Base-by-base conservation (phyloP, 2,329 filamentous ascomycete species). In the Chaetomium globosum region DNA sequence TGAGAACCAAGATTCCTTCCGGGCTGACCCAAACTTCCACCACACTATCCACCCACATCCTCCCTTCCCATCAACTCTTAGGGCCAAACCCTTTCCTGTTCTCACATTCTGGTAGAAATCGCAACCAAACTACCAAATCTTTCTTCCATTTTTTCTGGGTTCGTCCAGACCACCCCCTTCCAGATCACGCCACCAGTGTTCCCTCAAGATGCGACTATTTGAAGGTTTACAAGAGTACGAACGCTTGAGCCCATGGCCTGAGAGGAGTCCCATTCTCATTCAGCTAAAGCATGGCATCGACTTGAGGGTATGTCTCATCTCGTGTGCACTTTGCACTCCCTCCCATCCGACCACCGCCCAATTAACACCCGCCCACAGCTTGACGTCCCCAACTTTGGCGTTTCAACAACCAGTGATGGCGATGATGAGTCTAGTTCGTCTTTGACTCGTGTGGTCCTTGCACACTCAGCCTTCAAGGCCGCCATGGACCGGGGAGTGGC, bases 401-500 rank as follows among this genome's bases (percentile, higher is more conserved):
- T 66, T 2, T 23, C 7, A 9, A 30, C 21, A 12, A 43, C 4
- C 19, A 13, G 2, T 33, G 58, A 54, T 12, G 23, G 33, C 3
- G 26, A 2, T 12, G 19, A 28, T 19, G 52, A 39, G 23, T 2
- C 48, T 30, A 51, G 49, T 31, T 46, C 48, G 30, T 30, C 57
- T 10, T 19, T 57, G 43, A 52, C 52, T 1, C 63, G 59, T 13
- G 60, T 67, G 19, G 31, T 58, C 10, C 53, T 54, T 8, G 59
- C 65, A 30, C 63, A 67, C 21, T 57, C 56, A 3, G 56, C 56
- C 1, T 65, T 67, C 46, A 65, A 59, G 48, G 59, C 63, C 4
- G 21, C 56, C 21, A 57, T 67, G 46, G 46, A 58, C 16, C 56
- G 59, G 1, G 65, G 53, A 12, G n/a, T 23, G 5, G 13, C 16